phyloP scores from a whole-genome alignment of 305 asterid species.

The Withania somnifera region DNA sequence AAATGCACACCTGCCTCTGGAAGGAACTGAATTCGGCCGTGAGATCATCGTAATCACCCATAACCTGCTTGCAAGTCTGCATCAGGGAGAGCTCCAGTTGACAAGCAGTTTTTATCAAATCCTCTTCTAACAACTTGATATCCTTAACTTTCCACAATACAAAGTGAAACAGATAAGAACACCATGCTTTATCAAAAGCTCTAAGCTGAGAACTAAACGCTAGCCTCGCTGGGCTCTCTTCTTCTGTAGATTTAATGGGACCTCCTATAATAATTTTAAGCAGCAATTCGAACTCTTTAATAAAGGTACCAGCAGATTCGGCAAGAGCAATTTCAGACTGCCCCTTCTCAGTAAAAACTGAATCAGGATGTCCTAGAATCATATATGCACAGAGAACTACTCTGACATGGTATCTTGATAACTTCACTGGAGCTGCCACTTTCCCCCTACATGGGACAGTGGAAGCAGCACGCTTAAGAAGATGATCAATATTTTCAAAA shows the following conservation, averaged over 20 bases:
- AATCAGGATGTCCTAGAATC: slow-evolving; percentile 19
- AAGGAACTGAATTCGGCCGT: slow-evolving; percentile 6
- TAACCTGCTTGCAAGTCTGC: slow-evolving; percentile 10
- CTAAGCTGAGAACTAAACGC: slow-evolving; percentile 15
- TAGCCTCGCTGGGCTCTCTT: not conserved
- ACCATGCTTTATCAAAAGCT: slow-evolving; percentile 22
- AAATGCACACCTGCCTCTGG: slow-evolving; percentile 13
- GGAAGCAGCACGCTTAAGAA: slow-evolving; percentile 5
- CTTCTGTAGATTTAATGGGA: slow-evolving; percentile 3
- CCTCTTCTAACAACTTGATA: slow-evolving; percentile 7
- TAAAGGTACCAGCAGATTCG: slow-evolving; percentile 11
- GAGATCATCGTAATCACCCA: slow-evolving; percentile 4
- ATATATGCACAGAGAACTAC: slow-evolving; percentile 19
- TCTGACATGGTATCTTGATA: slow-evolving; percentile 17
- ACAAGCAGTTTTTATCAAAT: slow-evolving; percentile 16
- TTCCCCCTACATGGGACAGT: not conserved
- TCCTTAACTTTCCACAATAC: slow-evolving; percentile 20
- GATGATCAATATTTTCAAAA: slow-evolving; percentile 13
- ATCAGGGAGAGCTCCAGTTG: slow-evolving; percentile 14
- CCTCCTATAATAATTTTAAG: slow-evolving; percentile 10
- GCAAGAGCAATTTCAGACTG: slow-evolving; percentile 7
- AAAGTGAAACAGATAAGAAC: slow-evolving; percentile 19
- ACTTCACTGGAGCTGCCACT: not conserved
- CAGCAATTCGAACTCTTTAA: slow-evolving; percentile 18
- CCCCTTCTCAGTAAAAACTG: slow-evolving; percentile 12